A percentile compares a stretch with the other conserved stretches of the same genome.
Evolutionary conservation across 139 green algal genomes (phyloP).

Genomic region (Zygnema cylindricum): DNA sequence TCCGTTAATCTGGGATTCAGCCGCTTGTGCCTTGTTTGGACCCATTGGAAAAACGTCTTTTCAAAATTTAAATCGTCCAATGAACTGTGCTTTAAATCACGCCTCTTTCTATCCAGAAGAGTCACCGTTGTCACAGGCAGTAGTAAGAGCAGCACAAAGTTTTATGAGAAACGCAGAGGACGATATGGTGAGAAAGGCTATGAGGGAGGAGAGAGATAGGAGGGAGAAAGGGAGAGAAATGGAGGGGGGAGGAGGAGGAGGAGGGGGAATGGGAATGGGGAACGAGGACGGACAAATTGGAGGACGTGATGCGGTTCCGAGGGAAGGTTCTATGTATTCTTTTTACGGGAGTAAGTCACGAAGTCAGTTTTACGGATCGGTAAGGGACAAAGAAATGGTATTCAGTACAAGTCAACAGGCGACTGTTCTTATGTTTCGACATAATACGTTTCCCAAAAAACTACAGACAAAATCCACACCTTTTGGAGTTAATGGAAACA

Average conservation of each 20-base stretch:
- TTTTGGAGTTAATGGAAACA: background rate
- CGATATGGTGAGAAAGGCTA: background rate
- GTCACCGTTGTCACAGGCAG: background rate
- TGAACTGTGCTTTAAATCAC: background rate
- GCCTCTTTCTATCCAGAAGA: background rate
- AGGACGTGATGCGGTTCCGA: background rate
- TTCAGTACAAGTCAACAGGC: background rate
- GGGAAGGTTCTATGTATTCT: background rate
- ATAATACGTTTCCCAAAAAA: background rate
- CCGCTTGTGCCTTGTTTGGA: too few relatives aligned
- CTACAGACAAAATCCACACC: background rate
- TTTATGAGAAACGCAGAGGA: background rate
- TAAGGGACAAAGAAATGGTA: background rate
- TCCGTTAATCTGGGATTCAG: too few relatives aligned
- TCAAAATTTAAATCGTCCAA: too few relatives aligned
- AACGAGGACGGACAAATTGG: too few relatives aligned
- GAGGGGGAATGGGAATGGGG: too few relatives aligned
- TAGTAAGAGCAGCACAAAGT: background rate
- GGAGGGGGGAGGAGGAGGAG: too few relatives aligned
- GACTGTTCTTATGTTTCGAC: background rate
- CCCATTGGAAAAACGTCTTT: too few relatives aligned
- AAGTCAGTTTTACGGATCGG: background rate
- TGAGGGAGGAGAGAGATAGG: background rate
- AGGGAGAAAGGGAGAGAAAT: background rate
- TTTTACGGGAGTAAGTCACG: too few relatives aligned